Evolutionary conservation across 768 basidiomycete species (phyloP), one percentile per base, ranked within the genome.

Genomic region (Tricholomella constricta): DNA sequence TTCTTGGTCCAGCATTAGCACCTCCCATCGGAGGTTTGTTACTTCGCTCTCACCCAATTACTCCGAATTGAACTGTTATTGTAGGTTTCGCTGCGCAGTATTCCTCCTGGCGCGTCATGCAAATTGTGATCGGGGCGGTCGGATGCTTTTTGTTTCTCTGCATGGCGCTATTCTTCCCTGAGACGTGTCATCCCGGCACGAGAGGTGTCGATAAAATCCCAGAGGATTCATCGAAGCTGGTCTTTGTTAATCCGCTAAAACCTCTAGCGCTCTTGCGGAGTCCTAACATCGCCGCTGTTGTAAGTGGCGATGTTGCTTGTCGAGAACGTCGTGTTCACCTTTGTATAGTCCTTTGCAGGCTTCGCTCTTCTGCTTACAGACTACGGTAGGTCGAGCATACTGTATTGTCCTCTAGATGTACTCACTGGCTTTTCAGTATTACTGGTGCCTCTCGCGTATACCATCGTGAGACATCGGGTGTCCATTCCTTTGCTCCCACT

Each of bases 51-150:
- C 14, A 11, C 2, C 17, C 36, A 6, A 15, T 19, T 25, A 25
- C 32, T 25, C 35, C 14, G 6, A 10, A 37, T n/a, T 49, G 43
- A 26, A 12, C 15, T 27, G 29, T 34, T 22, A n/a, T 2, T 32
- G 22, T 19, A 81, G 82, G 82, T 12, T 46, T 76, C 23, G 70
- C 76, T 0, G 76, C 86, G 0, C 72, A 85, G 47, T 86, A 85
- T 56, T 76, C 75, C 29, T 88, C 87, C 0, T 90, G 88, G 87
- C 77, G 88, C 0, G 55, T 74, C 3, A 78, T 86, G 65, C 86
- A 89, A 61, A 61, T 67, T 7, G 59, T 61, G 0, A 52, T 89
- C 1, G 78, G 77, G 2, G 32, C 72, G 0, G 64, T 70, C 34
- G 78, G 77, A 2, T 32, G 79, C 0, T 12, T 75, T 1, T 69